Conservation (phyloP, 2,329 filamentous ascomycete species). For the Aspergillus piperis region DNA sequence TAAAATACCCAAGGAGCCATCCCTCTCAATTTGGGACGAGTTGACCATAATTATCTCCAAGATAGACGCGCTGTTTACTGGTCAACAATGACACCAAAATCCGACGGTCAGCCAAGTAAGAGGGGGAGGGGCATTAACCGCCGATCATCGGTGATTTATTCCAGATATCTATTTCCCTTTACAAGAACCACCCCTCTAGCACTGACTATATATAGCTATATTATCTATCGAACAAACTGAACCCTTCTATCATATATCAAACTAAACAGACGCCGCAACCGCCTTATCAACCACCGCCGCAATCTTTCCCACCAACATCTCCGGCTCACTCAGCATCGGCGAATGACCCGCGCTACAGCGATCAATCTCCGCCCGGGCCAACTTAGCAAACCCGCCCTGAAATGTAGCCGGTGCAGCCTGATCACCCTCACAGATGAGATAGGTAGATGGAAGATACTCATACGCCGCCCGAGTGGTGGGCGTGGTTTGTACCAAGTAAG, state of each 20-base stretch:
- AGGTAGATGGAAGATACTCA: constrained; percentile 12
- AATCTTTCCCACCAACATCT: constrained; percentile 6
- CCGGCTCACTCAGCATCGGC: constrained; percentile 11
- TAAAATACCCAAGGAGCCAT: background rate
- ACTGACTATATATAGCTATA: background rate
- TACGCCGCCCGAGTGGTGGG: constrained; percentile 5
- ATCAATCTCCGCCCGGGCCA: constrained; percentile 1
- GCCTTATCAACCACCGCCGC: background rate
- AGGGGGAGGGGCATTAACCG: background rate
- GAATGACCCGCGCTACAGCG: constrained; percentile 9
- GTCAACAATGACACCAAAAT: background rate
- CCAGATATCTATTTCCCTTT: background rate
- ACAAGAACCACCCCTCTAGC: background rate
- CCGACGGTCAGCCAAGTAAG: background rate
- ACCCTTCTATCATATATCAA: background rate
- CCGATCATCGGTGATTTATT: background rate
- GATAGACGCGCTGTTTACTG: background rate
- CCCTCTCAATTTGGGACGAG: background rate
- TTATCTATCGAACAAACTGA: background rate
- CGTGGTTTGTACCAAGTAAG: constrained; percentile 8
- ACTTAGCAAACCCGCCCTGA: constrained; percentile 8
- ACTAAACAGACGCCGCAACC: background rate
- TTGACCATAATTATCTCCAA: background rate
- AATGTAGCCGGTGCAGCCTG: background rate
- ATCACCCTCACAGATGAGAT: constrained; percentile 9